Percentiles rank a stretch among this genome's conserved stretches.
Evolutionary conservation across 192 early-diverging fungal genomes (phyloP).

Genomic region (Backusella sp.): DNA sequence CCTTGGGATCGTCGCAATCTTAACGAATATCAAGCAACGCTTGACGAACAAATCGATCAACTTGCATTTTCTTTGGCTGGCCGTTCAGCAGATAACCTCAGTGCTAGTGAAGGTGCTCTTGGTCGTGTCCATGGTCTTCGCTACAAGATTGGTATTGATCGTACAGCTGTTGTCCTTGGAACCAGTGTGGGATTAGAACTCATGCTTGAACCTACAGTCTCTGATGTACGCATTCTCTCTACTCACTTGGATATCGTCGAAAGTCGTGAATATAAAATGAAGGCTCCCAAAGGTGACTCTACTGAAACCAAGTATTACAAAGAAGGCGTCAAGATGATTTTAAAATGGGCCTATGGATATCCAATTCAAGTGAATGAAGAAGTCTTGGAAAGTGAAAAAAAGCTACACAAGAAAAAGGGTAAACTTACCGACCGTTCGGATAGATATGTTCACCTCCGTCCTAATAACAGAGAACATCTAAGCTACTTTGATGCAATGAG

Average conservation of each 20-base stretch:
- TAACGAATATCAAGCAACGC: background rate
- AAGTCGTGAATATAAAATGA: conserved; percentile 15
- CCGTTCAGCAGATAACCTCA: conserved; percentile 10
- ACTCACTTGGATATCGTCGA: background rate
- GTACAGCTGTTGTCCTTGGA: conserved; percentile 26
- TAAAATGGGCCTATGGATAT: conserved; percentile 26
- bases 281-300: background rate
- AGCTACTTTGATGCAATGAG: background rate
- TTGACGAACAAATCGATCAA: conserved; percentile 28
- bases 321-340: conserved; percentile 14
- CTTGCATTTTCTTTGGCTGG: conserved; percentile 20
- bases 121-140: conserved; percentile 11
- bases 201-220: conserved; percentile 14
- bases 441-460: background rate
- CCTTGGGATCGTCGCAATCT: conserved; percentile 14
- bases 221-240: background rate
- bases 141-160: conserved; percentile 16
- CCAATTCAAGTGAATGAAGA: background rate
- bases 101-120: background rate
- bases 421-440: background rate
- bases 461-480: background rate
- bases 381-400: background rate
- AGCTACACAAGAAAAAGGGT: background rate
- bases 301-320: background rate
- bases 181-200: conserved; percentile 24